Base-by-base conservation (phyloP, 345 rosid genomes). In the Chamaenerion angustifolium region DNA sequence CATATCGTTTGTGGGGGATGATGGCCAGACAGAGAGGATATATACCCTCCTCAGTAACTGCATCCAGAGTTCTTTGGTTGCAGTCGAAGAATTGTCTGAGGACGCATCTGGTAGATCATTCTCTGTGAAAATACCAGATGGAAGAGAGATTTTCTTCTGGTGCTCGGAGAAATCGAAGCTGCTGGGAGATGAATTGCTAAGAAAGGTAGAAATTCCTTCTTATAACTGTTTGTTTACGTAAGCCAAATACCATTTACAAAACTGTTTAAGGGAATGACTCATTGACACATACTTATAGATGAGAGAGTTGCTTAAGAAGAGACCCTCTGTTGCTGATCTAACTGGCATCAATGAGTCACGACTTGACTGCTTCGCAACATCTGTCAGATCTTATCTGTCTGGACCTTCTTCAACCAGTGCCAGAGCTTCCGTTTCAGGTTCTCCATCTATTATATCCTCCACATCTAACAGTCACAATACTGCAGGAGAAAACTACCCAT, bases 91-190 rank as follows among this genome's bases (percentile, higher is more conserved):
- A 66, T 82, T 93, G 43, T 55, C 57, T 9, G 76, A 71, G 19
- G 99, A 93, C 69, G 55, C 58, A 69, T 80, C 99, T 59, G 95
- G 94, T 45, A 71, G 99, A 71, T 84, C 99, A 43, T 88, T 93
- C 59, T 65, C 52, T 54, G 59, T 88, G 68, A 82, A 69, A 59
- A 48, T 63, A 16, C 72, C 76, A 43, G 80, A 85, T 58, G 81
- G 68, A 16, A 70, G 65, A 57, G 69, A 45, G 18, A 76, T 71
- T 55, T 82, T 78, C 76, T 92, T 74, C 43, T 93, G 99, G 99
- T 88, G 95, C 73, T 79, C 96, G 0, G 99, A 93, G 79, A 93
- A 79, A 69, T 82, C 84, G 23, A 82, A 77, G 67, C 94, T 82
- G 64, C 55, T 88, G 58, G 96, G 95, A 63, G 47, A 58, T 57